phyloP scores from a whole-genome alignment of 1,284 basidiomycete genomes.

The Tylopilus sp. region DNA sequence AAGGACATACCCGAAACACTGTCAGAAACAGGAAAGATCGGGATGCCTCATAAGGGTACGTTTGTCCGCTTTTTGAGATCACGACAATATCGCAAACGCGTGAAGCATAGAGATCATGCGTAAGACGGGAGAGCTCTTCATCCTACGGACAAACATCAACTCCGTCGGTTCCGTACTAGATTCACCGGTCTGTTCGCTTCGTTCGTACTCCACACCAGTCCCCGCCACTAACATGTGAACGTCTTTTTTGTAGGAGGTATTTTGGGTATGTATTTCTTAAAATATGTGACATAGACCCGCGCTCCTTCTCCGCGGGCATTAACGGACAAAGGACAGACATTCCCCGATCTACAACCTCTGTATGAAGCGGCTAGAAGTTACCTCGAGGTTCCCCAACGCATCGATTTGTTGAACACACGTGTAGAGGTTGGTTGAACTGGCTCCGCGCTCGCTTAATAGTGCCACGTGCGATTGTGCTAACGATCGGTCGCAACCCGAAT shows the following conservation, averaged over 20 bases:
- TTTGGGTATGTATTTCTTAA: conserved; percentile 61
- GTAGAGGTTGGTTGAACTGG: conserved; percentile 62
- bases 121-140: conserved; percentile 92
- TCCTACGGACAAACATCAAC: conserved; percentile 91
- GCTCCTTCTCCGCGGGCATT: conserved; percentile 13
- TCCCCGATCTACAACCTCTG: conserved; percentile 90
- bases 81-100: conserved; percentile 15
- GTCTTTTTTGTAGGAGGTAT: conserved; percentile 65
- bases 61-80: background rate
- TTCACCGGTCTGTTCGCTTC: conserved; percentile 65
- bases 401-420: conserved; percentile 88
- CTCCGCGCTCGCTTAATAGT: conserved; percentile 1
- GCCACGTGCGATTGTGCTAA: conserved; percentile 8
- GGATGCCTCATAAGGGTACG: conserved; percentile 73
- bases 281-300: background rate
- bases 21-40: conserved; percentile 91
- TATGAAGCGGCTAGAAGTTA: conserved; percentile 93
- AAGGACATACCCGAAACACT: conserved; percentile 94
- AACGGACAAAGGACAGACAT: conserved; percentile 49
- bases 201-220: background rate
- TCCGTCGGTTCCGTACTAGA: conserved; percentile 93
- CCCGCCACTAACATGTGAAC: background rate
- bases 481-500: background rate
- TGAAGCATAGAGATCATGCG: conserved; percentile 83
- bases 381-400: conserved; percentile 90